Conservation (phyloP, 1,284 basidiomycete species). For the Naganishia sp. region DNA sequence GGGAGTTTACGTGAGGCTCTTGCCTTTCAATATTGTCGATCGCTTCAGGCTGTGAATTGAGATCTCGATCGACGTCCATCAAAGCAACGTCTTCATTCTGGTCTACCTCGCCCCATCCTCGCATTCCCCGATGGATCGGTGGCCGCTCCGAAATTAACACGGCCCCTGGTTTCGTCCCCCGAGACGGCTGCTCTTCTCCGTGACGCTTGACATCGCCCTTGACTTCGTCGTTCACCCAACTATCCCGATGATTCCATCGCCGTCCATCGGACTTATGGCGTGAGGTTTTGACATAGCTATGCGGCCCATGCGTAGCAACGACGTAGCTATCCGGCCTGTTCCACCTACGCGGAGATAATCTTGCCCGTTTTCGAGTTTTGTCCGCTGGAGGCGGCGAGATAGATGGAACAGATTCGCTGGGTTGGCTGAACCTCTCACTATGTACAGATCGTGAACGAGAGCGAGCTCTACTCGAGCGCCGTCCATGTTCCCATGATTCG, state of each 20-base stretch:
- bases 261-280: slow-evolving; percentile 35
- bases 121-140: slow-evolving; percentile 14
- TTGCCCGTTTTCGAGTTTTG: slow-evolving; percentile 11
- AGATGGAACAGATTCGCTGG: slow-evolving; percentile 6
- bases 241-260: slow-evolving; percentile 47
- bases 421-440: background rate
- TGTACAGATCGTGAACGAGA: too few relatives aligned
- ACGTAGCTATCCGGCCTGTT: slow-evolving; percentile 39
- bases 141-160: slow-evolving; percentile 2
- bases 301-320: slow-evolving; percentile 34
- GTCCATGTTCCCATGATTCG: background rate
- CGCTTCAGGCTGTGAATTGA: too few relatives aligned
- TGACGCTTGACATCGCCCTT: background rate
- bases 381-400: slow-evolving; percentile 33
- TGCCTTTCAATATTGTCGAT: background rate
- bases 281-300: slow-evolving; percentile 39
- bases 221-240: slow-evolving; percentile 49
- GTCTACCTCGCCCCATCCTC: slow-evolving; percentile 28
- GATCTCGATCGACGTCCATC: background rate
- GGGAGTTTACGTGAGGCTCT: background rate
- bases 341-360: slow-evolving; percentile 27
- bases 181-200: background rate
- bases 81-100: background rate
- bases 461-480: background rate
- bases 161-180: background rate